Evolutionary conservation across 1,139 yeast genomes (phyloP).

Genomic region (Kazachstania sp.): DNA sequence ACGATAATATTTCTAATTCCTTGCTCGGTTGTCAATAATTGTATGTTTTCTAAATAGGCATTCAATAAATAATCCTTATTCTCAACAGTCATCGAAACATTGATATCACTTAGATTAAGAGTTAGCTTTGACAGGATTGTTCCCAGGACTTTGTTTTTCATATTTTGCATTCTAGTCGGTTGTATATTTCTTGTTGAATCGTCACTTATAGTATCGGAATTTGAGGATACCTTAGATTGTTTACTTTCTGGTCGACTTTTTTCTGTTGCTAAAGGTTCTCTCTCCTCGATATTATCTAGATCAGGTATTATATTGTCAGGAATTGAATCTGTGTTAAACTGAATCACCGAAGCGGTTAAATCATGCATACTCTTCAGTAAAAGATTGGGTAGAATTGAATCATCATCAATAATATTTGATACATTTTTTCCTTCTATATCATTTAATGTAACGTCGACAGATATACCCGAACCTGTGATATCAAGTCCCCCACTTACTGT

Average conservation of each 20-base stretch:
- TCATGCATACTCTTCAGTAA: conserved; percentile 61
- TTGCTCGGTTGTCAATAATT: conserved; percentile 14
- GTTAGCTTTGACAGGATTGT: conserved; percentile 27
- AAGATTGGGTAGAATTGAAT: conserved; percentile 22
- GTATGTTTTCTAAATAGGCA: conserved; percentile 11
- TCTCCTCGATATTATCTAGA: conserved; percentile 12
- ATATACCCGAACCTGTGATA: conserved; percentile 51
- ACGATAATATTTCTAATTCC: conserved; percentile 11
- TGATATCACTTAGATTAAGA: conserved; percentile 17
- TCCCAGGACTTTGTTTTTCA: conserved; percentile 29
- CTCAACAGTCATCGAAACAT: conserved; percentile 14
- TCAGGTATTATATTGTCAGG: not conserved
- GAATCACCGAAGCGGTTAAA: conserved; percentile 52
- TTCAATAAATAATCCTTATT: conserved; percentile 7
- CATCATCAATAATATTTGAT: not conserved
- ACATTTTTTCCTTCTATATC: conserved; percentile 9
- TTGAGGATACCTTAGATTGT: not conserved
- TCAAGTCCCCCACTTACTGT: conserved; percentile 60
- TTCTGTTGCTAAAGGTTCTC: conserved; percentile 13
- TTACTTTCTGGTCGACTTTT: not conserved
- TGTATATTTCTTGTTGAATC: conserved; percentile 6
- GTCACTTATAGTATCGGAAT: not conserved
- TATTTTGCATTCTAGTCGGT: conserved; percentile 17
- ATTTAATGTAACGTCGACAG: conserved; percentile 38
- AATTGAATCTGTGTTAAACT: conserved; percentile 27